A percentile compares a stretch with the other conserved stretches of the same genome.
Evolutionary conservation across 352 stramenopile species (phyloP).

Genomic region (Pythium phragmiticola): DNA sequence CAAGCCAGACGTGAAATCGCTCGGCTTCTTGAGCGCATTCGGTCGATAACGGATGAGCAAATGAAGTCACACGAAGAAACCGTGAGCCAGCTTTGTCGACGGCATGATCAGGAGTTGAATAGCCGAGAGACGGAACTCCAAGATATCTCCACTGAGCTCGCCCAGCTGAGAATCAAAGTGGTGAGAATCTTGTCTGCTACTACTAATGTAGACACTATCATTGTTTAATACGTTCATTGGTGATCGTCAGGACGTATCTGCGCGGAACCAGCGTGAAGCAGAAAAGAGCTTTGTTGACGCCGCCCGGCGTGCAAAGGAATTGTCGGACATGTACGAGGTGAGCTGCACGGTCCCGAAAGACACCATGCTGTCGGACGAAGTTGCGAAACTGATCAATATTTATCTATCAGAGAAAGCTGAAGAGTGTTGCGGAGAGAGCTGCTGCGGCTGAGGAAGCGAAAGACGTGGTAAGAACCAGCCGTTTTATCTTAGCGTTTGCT

Average conservation of each 20-base stretch:
- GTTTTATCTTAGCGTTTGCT: neutral
- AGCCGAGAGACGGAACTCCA: constrained; percentile 53
- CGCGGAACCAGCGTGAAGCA: constrained; percentile 48
- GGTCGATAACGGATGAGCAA: constrained; percentile 44
- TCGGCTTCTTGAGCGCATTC: constrained; percentile 57
- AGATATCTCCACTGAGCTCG: constrained; percentile 43
- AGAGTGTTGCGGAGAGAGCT: constrained; percentile 44
- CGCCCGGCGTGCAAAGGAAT: constrained; percentile 39
- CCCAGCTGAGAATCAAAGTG: constrained; percentile 53
- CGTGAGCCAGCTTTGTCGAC: constrained; percentile 28
- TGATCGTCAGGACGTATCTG: constrained; percentile 34
- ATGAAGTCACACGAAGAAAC: constrained; percentile 52
- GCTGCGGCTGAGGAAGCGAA: constrained; percentile 54
- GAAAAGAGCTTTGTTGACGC: constrained; percentile 49
- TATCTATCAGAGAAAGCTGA: constrained; percentile 42
- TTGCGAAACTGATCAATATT: neutral
- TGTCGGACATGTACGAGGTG: constrained; percentile 48
- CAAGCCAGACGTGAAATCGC: constrained; percentile 71
- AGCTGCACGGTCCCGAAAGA: neutral
- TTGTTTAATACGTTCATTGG: neutral
- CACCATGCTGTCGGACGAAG: neutral
- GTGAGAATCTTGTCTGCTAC: constrained; percentile 4
- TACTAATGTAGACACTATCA: neutral
- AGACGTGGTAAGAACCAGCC: constrained; percentile 37
- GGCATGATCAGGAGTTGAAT: constrained; percentile 42